A percentile compares a stretch with the other conserved stretches of the same genome.
Evolutionary conservation across 73 alveolate species (phyloP).

Genomic region (Stentor coeruleus): DNA sequence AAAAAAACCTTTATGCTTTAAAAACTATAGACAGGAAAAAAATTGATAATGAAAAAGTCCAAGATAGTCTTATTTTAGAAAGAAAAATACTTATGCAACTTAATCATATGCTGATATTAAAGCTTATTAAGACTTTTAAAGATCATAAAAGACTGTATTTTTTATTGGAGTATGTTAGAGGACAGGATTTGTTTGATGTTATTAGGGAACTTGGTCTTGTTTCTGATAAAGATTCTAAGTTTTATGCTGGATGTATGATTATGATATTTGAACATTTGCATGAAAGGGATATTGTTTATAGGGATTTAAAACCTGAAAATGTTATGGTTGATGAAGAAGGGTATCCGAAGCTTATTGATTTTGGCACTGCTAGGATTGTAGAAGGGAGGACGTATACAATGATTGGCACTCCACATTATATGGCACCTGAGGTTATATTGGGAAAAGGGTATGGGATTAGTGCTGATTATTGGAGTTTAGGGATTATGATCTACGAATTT

Average conservation of each 20-base stretch:
- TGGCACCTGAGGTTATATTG: conserved; percentile 54
- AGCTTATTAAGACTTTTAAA: conserved; percentile 39
- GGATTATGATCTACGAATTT: conserved; percentile 46
- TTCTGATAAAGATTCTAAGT: conserved; percentile 35
- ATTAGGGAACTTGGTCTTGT: conserved; percentile 45
- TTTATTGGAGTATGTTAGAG: conserved; percentile 43
- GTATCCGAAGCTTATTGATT: conserved; percentile 64
- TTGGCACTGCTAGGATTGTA: conserved; percentile 64
- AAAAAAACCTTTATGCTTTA: conserved; percentile 40
- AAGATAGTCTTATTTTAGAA: conserved; percentile 40
- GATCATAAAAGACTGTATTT: conserved; percentile 40
- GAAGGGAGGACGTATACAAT: conserved; percentile 44
- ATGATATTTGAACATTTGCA: conserved; percentile 61
- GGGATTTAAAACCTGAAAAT: conserved; percentile 78
- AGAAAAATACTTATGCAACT: conserved; percentile 34
- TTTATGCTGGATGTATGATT: conserved; percentile 38
- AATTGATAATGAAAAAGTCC: conserved; percentile 26
- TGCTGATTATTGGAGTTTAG: conserved; percentile 55
- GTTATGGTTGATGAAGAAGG: conserved; percentile 80
- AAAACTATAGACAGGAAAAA: conserved; percentile 36
- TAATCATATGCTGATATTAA: conserved; percentile 42
- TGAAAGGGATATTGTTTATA: conserved; percentile 44
- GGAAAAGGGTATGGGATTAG: conserved; percentile 53
- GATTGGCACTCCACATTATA: conserved; percentile 60
- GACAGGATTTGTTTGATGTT: conserved; percentile 52